phyloP scores from a whole-genome alignment of 1,284 basidiomycete species.

The Fomitopsis betulina region DNA sequence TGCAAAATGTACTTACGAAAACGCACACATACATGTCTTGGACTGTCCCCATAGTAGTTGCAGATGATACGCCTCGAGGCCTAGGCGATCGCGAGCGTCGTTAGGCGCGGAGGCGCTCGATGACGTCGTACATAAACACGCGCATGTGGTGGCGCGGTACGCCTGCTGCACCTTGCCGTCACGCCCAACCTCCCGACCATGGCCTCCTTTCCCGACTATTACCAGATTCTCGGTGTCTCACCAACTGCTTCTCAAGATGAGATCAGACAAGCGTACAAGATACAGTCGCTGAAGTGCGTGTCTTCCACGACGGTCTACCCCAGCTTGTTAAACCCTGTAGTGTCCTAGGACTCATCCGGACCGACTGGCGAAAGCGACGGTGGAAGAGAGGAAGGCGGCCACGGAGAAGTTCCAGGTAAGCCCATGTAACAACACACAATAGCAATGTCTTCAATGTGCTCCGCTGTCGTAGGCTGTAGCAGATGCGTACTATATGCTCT shows the following conservation, averaged over 20 bases:
- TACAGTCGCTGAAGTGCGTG: constrained; percentile 61
- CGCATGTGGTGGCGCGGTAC: not conserved
- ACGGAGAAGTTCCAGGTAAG: constrained; percentile 82
- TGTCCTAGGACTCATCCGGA: constrained; percentile 81
- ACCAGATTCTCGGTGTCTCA: constrained; percentile 55
- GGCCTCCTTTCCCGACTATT: constrained; percentile 76
- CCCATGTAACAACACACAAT: not conserved
- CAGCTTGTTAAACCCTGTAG: constrained; percentile 12
- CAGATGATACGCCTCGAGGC: too few relatives aligned
- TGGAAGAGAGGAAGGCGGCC: constrained; percentile 65
- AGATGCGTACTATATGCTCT: constrained; percentile 95
- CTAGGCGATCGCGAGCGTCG: not conserved
- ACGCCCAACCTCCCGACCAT: constrained; percentile 25
- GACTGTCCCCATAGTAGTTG: too few relatives aligned
- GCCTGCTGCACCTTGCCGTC: not conserved
- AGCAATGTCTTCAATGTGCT: too few relatives aligned
- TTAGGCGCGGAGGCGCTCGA: not conserved
- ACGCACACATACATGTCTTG: not conserved
- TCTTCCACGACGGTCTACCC: not conserved
- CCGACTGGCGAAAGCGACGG: constrained; percentile 71
- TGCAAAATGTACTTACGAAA: not conserved
- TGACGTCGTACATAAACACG: constrained; percentile 8
- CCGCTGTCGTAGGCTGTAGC: constrained; percentile 64
- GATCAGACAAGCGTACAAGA: constrained; percentile 79
- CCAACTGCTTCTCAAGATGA: constrained; percentile 66